These are phyloP conservation scores for Tephrocybe sp. DNA, from an alignment of 768 basidiomycete genomes.

Conservation along the genomic window DNA sequence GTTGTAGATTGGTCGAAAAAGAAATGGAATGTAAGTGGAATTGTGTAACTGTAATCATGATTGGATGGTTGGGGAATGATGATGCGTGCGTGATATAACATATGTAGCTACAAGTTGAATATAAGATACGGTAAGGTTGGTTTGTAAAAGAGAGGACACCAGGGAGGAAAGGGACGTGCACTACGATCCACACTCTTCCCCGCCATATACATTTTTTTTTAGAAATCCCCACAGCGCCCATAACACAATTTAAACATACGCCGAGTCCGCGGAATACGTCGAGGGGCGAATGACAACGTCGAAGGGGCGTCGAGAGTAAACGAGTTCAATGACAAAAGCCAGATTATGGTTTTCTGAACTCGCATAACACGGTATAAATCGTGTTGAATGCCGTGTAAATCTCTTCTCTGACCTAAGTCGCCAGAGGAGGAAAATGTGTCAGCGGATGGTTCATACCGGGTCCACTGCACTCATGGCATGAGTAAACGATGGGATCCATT, in stretches of 20 bases:
- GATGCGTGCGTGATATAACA: slow-evolving; percentile 31
- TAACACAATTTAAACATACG: slow-evolving; percentile 1
- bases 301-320: slow-evolving; percentile 9
- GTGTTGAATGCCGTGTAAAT: slow-evolving; percentile 99
- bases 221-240: slow-evolving; percentile 10
- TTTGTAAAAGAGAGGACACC: slow-evolving; percentile 16
- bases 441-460: slow-evolving; percentile 47
- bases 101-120: slow-evolving; percentile 21
- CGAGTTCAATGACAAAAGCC: slow-evolving; percentile 1
- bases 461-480: slow-evolving; percentile 31
- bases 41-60: slow-evolving; percentile 19
- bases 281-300: slow-evolving; percentile 13
- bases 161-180: slow-evolving; percentile 40
- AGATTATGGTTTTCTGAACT: slow-evolving; percentile 82
- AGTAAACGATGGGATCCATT: slow-evolving; percentile 29
- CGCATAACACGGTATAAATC: slow-evolving; percentile 96
- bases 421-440: slow-evolving; percentile 35
- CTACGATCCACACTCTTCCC: slow-evolving; percentile 43
- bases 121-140: slow-evolving; percentile 27
- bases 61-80: slow-evolving; percentile 33
- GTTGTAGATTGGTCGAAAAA: slow-evolving; percentile 7
- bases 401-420: slow-evolving; percentile 89
- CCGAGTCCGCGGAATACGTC: slow-evolving; percentile 3
- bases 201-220: slow-evolving; percentile 17
- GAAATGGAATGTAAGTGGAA: slow-evolving; percentile 24